A percentile compares a stretch with the other conserved stretches of the same genome.
These are phyloP conservation scores for Rhododendron kiyosumense DNA, from an alignment of 148 eudicot genomes.

Conservation along the genomic window DNA sequence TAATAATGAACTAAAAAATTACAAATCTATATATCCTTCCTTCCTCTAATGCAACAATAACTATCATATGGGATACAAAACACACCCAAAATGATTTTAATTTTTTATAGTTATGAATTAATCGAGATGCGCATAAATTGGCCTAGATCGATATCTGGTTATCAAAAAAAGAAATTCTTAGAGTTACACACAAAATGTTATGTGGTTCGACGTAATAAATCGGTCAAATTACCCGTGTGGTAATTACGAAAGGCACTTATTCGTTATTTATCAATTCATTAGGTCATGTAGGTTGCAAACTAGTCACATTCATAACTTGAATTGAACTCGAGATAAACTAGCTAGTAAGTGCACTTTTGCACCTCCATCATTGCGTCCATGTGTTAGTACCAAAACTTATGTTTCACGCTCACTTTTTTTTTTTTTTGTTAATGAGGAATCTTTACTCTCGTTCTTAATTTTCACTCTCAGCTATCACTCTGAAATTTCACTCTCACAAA, in stretches of 20 bases:
- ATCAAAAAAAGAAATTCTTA: too few species aligned
- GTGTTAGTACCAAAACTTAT: neutral
- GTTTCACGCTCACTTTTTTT: neutral
- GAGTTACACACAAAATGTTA: too few species aligned
- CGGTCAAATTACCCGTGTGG: too few species aligned
- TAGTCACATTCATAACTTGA: neutral
- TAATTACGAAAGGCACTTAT: too few species aligned
- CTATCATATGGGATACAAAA: neutral
- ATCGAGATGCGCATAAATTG: too few species aligned
- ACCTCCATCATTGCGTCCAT: neutral
- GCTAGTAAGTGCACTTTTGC: neutral
- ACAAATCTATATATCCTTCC: neutral
- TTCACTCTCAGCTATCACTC: neutral
- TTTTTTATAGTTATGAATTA: too few species aligned
- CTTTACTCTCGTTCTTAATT: neutral
- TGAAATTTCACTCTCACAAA: neutral
- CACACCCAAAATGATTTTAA: neutral
- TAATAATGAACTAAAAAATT: neutral
- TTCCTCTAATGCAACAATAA: neutral
- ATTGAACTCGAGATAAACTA: neutral
- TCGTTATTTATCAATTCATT: too few species aligned
- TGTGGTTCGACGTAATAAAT: too few species aligned
- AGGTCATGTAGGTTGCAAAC: too few species aligned
- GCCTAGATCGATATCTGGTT: too few species aligned
- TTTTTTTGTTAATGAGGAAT: too few species aligned